phyloP scores from a whole-genome alignment of 345 rosid genomes.

The Citrus trifoliata region DNA sequence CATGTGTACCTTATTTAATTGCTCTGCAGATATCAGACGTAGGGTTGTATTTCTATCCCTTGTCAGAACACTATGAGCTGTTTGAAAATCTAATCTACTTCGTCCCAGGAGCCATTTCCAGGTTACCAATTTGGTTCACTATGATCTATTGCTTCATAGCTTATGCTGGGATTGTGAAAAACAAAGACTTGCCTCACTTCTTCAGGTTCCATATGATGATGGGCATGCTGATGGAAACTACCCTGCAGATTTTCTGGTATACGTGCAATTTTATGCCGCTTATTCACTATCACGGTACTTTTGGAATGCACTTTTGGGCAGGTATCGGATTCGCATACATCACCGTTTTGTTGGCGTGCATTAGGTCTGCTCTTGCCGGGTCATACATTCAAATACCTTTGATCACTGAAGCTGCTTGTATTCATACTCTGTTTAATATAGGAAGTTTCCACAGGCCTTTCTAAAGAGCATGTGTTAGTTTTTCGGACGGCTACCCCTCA shows the following conservation, averaged over 20 bases:
- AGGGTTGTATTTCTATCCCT: slow-evolving; percentile 65
- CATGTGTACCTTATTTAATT: slow-evolving; percentile 68
- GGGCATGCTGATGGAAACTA: slow-evolving; percentile 79
- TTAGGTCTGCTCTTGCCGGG: slow-evolving; percentile 68
- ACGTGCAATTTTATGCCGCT: slow-evolving; percentile 70
- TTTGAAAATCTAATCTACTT: slow-evolving; percentile 55
- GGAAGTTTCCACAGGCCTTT: slow-evolving; percentile 55
- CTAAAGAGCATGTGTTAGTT: neutral
- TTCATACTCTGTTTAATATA: slow-evolving; percentile 61
- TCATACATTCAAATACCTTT: slow-evolving; percentile 56
- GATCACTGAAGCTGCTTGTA: slow-evolving; percentile 64
- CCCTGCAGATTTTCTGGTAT: slow-evolving; percentile 62
- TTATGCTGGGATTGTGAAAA: slow-evolving; percentile 60
- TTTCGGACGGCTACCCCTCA: neutral
- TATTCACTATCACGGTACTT: slow-evolving; percentile 62
- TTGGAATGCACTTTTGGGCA: slow-evolving; percentile 74
- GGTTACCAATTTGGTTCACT: slow-evolving; percentile 73
- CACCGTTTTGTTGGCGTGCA: slow-evolving; percentile 52
- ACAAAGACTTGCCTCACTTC: slow-evolving; percentile 71
- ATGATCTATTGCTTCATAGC: slow-evolving; percentile 61
- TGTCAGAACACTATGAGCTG: slow-evolving; percentile 46
- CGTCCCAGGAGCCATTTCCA: slow-evolving; percentile 66
- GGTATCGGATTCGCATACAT: slow-evolving; percentile 55
- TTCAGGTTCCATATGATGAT: slow-evolving; percentile 85
- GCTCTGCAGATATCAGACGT: slow-evolving; percentile 75